Base-by-base conservation (phyloP, 305 asterid genomes). In the Solanum hybrid region DNA sequence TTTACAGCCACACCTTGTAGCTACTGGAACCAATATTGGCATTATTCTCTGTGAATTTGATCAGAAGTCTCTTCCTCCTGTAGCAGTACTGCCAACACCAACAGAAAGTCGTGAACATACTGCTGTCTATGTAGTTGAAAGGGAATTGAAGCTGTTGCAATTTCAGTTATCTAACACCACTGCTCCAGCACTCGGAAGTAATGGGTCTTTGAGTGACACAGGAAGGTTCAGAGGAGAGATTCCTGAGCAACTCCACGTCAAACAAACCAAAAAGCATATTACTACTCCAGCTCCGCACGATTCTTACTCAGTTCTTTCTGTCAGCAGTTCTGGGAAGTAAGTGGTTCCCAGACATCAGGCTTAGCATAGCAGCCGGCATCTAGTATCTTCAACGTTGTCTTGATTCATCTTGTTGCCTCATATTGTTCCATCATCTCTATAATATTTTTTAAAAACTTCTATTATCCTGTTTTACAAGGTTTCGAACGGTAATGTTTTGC, bases 271-370 rank as follows among this genome's bases (percentile, higher is more conserved):
- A 91, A 96, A 95, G 94, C 99, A 94, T 89, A 93, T 96, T 75
- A 96, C 95, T 89, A 94, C 98, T 89, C 96, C 98, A 74, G 98
- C 97, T 93, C 98, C 99, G 34, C 98, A 96, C 86, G 99, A 97
- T 92, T 97, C 98, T 29, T 95, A 95, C 93, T 93, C 99, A 1
- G 94, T 95, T 92, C 95, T 96, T 87, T 96, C 99, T 34, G 95
- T 97, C 89, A 96, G 99, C 95, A 93, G 97, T 92, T 96, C 99
- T 1, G 99, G 99, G 90, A 97, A 97, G 99, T 97, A 96, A 94
- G 99, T 95, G 31, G 13, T 51, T 84, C 75, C n/a, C 42, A 51
- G 75, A 51, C 11, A 11, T 51, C 75, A 51, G 42, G 22, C 29
- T 84, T 84, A 33, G 40, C 5, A 13, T 84, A 51, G 42, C 75